Evolutionary conservation across 192 early-diverging fungal species (phyloP), one percentile per base, ranked within the genome.

Genomic region (Mortierella hygrophila): DNA sequence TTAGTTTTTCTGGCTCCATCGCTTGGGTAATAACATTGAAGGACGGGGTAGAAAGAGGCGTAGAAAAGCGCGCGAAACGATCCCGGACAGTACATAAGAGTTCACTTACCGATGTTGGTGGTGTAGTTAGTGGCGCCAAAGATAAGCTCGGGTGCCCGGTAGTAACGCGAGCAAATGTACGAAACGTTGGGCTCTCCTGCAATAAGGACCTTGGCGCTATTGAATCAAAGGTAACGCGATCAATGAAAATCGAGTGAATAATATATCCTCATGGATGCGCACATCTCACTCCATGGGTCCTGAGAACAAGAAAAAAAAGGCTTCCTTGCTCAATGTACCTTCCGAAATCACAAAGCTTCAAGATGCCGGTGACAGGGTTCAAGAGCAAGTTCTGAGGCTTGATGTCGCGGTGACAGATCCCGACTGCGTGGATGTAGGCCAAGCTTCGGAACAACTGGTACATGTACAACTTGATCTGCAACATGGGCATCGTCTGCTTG

Each of bases 271-370:
- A 52, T 0, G 15, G 49, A 21, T 20, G 1, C 16, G 2, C 3
- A 21, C 15, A 52, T 16, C 47, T 16, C 29, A 32, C 11, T 65
- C 60, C 60, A 29, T 65, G 60, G 1, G 18, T 52, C 49, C 49
- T 52, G 49, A 52, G 18, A 52, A 52, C 44, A 46, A 52, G n/a
- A n/a, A 3, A 52, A 52, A 52, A 52, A 20, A 21, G 5, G 49
- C 18, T 21, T 52, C 49, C 5, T 13, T 32, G 60, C n/a, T 65
- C 29, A 11, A 65, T 32, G 46, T 87, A 92, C 91, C 90, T 92
- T 77, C 98, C 98, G 92, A 99, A 99, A 87, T 99, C 98, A 87
- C 98, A 99, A 57, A 99, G 92, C 86, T 99, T 99, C 70, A 99
- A 91, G 72, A 99, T 93, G 32, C 98, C 97, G 21, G 93, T 95